These are phyloP conservation scores for Acrocalymma vagum DNA, from an alignment of 2,329 filamentous ascomycete genomes.

Conservation along the genomic window DNA sequence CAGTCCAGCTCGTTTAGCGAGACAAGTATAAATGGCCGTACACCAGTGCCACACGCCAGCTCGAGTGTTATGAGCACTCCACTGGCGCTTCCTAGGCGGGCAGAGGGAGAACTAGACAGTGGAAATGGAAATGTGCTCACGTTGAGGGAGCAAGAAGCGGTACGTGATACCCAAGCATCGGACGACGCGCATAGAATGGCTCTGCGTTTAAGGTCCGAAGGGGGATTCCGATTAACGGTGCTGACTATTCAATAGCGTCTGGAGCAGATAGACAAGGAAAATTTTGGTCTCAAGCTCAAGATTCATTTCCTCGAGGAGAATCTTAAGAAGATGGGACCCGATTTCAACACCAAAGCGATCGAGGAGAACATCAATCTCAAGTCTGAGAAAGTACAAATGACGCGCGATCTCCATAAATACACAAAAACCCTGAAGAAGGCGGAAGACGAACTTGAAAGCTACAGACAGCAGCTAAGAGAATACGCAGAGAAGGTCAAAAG, in stretches of 20 bases:
- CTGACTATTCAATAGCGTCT: conserved; percentile 66
- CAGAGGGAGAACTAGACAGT: conserved; percentile 75
- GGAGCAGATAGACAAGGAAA: conserved; percentile 97
- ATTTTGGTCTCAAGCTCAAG: conserved; percentile 94
- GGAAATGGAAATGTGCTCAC: conserved; percentile 91
- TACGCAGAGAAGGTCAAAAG: conserved; percentile 83
- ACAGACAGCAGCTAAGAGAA: conserved; percentile 81
- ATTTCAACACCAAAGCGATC: conserved; percentile 86
- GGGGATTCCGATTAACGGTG: neutral
- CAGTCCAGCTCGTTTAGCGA: conserved; percentile 59
- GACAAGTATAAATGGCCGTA: conserved; percentile 68
- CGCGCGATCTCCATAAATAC: conserved; percentile 84
- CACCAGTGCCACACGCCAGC: conserved; percentile 78
- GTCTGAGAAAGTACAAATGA: conserved; percentile 88
- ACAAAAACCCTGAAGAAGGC: conserved; percentile 84
- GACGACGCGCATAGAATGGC: neutral
- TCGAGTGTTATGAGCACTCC: conserved; percentile 87
- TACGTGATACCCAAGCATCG: conserved; percentile 50
- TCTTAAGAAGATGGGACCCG: conserved; percentile 83
- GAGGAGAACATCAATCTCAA: conserved; percentile 97
- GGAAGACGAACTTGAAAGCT: conserved; percentile 86
- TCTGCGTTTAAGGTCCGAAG: neutral
- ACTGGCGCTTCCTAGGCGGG: conserved; percentile 72
- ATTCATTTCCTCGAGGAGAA: conserved; percentile 97
- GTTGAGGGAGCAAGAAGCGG: conserved; percentile 91